A percentile compares a stretch with the other conserved stretches of the same genome.
These are phyloP conservation scores for Cyclotella choctawhatcheeana DNA, from an alignment of 108 stramenopile genomes.

Conservation along the genomic window DNA sequence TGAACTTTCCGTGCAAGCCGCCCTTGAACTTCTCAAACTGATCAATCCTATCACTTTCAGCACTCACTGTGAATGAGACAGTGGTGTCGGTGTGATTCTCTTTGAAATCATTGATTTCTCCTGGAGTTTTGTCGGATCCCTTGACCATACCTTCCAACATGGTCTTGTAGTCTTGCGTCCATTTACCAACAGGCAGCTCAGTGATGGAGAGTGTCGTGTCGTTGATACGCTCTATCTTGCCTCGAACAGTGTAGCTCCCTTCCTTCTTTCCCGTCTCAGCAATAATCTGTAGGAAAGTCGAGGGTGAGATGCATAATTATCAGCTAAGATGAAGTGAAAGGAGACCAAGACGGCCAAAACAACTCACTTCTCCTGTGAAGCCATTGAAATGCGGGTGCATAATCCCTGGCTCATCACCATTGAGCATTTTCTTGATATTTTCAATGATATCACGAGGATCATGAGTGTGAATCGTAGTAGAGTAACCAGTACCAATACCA, in stretches of 20 bases:
- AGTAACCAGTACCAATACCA: conserved; percentile 99
- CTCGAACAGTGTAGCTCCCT: conserved; percentile 61
- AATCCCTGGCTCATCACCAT: conserved; percentile 61
- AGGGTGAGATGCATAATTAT: neutral
- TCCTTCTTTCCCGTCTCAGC: conserved; percentile 57
- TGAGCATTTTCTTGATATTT: conserved; percentile 87
- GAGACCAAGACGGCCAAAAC: conserved; percentile 15
- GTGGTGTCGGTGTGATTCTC: conserved; percentile 99
- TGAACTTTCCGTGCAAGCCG: conserved; percentile 95
- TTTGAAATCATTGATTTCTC: conserved; percentile 91
- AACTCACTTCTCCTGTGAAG: conserved; percentile 84
- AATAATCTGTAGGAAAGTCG: conserved; percentile 36
- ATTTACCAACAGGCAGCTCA: conserved; percentile 96
- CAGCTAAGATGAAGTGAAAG: neutral
- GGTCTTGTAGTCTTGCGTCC: conserved; percentile 98
- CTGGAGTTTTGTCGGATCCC: conserved; percentile 57
- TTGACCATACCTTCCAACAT: conserved; percentile 74
- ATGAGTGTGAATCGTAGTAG: conserved; percentile 80
- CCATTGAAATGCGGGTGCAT: conserved; percentile 88
- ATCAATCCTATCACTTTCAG: conserved; percentile 83
- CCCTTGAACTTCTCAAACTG: conserved; percentile 76
- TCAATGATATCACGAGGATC: conserved; percentile 90
- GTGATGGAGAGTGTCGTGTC: conserved; percentile 88
- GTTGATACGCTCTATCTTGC: conserved; percentile 82
- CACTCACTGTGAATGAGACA: conserved; percentile 92